phyloP scores from a whole-genome alignment of 192 early-diverging fungal species.

The Jimgerdemannia lactiflua region DNA sequence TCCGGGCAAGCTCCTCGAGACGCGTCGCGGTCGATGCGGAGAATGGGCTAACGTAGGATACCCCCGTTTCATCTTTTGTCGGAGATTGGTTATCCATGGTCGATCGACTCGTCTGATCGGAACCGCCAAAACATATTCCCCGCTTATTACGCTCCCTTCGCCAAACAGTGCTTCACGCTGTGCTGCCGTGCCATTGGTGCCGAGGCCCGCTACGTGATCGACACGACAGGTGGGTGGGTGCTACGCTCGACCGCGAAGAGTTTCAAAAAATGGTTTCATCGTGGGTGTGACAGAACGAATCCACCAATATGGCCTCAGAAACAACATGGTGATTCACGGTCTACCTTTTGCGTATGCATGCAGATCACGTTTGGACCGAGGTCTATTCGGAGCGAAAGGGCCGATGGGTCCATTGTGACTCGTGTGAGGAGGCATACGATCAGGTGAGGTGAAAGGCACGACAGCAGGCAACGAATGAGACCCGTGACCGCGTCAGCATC shows the following conservation, averaged over 20 bases:
- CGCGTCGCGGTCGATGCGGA: conserved; percentile 48
- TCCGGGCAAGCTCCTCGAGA: conserved; percentile 36
- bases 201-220: conserved; percentile 44
- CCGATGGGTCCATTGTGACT: conserved; percentile 53
- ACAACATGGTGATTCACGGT: too few relatives aligned
- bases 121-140: too few relatives aligned
- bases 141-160: too few relatives aligned
- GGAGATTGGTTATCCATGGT: too few relatives aligned
- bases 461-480: too few relatives aligned
- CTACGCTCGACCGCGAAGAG: background rate
- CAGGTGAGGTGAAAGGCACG: conserved; percentile 20
- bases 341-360: too few relatives aligned
- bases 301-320: too few relatives aligned
- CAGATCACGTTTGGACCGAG: conserved; percentile 58
- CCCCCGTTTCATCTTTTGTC: too few relatives aligned
- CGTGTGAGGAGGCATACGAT: conserved; percentile 57
- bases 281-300: too few relatives aligned
- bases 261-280: too few relatives aligned
- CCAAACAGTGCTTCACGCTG: conserved; percentile 52
- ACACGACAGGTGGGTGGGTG: conserved; percentile 36
- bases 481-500: too few relatives aligned
- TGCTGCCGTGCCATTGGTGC: conserved; percentile 46
- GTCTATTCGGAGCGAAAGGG: conserved; percentile 43
- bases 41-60: conserved; percentile 54
- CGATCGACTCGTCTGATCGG: too few relatives aligned